Base-by-base conservation (phyloP, 192 early-diverging fungal genomes). In the Chytriomyces sp. region DNA sequence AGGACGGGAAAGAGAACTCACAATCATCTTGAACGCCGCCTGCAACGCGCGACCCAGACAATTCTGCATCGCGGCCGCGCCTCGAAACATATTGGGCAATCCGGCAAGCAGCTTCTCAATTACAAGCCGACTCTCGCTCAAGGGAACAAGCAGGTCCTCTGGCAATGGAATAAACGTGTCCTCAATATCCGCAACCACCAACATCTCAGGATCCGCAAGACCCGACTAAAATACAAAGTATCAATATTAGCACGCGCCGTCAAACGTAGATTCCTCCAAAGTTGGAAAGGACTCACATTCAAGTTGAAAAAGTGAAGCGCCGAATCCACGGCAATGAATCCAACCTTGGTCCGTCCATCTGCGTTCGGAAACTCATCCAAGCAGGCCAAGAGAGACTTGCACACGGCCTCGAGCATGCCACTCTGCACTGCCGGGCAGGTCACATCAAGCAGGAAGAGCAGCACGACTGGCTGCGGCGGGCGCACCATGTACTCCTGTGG, bases 401-500 rank as follows among this genome's bases (percentile, higher is more conserved):
- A 89, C 28, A 94, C 91, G 5, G 86, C 89, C 0, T 90, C 93
- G 0, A 96, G 82, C 81, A 92, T 91, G 54, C 89, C 91, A 8
- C 89, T 90, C 79, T 95, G 91, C 2, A 97, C 87, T 7, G 96
- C 89, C n/a, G 89, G 83, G 73, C 89, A 91, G 6, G 94, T 95
- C 0, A 98, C 95, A 75, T 98, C 96, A 64, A 98, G 93, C 22
- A 98, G 80, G 80, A 98, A 96, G 55, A 98, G 83, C 49, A 93
- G 90, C 19, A 94, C 93, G 38, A 94, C 90, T 26, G 96, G 94
- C 80, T 96, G 94, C 52, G 96, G 96, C n/a, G 96, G 96, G 3
- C 96, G 91, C 28, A 92, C 91, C 95, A 98, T 99, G 78, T 99
- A 99, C 77, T 98, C 96, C 68, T 92, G 91, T 4, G 96, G 95